Conservation (phyloP, 805 yeast genomes). For the Diddensiella santjacobensis region DNA sequence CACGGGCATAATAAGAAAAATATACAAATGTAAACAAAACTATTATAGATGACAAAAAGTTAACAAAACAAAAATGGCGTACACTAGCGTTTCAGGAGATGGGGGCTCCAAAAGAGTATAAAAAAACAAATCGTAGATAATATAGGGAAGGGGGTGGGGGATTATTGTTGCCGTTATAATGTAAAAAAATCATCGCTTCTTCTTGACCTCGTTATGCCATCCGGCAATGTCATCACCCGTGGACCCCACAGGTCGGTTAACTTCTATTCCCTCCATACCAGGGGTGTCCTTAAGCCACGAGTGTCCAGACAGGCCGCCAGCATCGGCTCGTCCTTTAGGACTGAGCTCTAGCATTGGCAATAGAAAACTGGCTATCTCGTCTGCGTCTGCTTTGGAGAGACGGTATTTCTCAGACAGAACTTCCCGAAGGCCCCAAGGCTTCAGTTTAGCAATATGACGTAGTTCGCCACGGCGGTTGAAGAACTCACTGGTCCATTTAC, state of each 20-base stretch:
- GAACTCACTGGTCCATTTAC: constrained; percentile 57
- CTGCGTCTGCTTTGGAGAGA: constrained; percentile 62
- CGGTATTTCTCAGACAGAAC: constrained; percentile 86
- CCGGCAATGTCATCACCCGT: constrained; percentile 89
- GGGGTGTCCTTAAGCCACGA: constrained; percentile 75
- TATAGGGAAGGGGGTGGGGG: not conserved
- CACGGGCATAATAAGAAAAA: not conserved
- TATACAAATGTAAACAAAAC: not conserved
- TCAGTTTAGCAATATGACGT: constrained; percentile 72
- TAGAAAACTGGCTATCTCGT: constrained; percentile 69
- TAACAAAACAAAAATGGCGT: not conserved
- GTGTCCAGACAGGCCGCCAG: constrained; percentile 91
- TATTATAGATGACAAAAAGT: not conserved
- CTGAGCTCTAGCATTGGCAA: constrained; percentile 77
- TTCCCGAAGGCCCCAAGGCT: constrained; percentile 82
- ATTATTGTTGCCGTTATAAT: constrained; percentile 1
- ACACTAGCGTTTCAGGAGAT: too few species aligned
- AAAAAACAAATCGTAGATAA: not conserved
- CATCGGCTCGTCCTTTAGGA: constrained; percentile 85
- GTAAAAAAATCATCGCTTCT: constrained; percentile 5
- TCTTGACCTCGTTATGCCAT: constrained; percentile 68
- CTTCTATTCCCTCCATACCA: constrained; percentile 63
- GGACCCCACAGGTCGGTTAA: constrained; percentile 74
- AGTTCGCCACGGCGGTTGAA: constrained; percentile 67
- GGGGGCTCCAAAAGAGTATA: not conserved